A percentile compares a stretch with the other conserved stretches of the same genome.
phyloP scores from a whole-genome alignment of 768 basidiomycete genomes.

The Macrolepiota fuliginosa region DNA sequence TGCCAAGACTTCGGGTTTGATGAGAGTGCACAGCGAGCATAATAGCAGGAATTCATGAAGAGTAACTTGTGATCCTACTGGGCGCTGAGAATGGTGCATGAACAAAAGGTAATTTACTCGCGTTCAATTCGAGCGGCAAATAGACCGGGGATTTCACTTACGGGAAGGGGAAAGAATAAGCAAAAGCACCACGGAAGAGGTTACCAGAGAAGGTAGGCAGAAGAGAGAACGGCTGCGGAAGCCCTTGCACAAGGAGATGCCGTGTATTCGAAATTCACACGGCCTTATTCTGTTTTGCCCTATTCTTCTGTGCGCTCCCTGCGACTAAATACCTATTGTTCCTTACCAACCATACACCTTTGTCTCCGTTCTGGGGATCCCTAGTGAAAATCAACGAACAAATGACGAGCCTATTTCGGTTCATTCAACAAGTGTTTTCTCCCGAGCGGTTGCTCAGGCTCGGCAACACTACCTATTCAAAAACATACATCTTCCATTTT shows the following conservation, averaged over 20 bases:
- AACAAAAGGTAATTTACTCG: background rate
- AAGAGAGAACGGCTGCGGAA: background rate
- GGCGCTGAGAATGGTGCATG: background rate
- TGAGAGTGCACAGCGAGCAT: background rate
- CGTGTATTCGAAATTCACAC: background rate
- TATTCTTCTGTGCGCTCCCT: background rate
- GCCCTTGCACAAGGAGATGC: background rate
- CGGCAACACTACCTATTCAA: background rate
- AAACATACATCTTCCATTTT: background rate
- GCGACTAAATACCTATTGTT: background rate
- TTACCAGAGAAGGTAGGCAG: conserved; percentile 10
- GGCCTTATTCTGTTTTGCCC: background rate
- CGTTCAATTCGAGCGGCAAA: background rate
- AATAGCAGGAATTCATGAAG: background rate
- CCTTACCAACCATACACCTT: background rate
- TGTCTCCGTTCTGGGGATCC: background rate
- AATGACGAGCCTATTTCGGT: background rate
- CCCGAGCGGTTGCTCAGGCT: background rate
- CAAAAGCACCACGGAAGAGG: background rate
- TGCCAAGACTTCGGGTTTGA: background rate
- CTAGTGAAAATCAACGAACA: background rate
- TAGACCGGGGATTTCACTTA: background rate
- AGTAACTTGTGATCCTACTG: background rate
- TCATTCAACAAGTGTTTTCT: background rate
- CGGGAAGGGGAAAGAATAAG: background rate